These are phyloP conservation scores for Fulvia fulva DNA, from an alignment of 2,329 filamentous ascomycete genomes.

Conservation along the genomic window DNA sequence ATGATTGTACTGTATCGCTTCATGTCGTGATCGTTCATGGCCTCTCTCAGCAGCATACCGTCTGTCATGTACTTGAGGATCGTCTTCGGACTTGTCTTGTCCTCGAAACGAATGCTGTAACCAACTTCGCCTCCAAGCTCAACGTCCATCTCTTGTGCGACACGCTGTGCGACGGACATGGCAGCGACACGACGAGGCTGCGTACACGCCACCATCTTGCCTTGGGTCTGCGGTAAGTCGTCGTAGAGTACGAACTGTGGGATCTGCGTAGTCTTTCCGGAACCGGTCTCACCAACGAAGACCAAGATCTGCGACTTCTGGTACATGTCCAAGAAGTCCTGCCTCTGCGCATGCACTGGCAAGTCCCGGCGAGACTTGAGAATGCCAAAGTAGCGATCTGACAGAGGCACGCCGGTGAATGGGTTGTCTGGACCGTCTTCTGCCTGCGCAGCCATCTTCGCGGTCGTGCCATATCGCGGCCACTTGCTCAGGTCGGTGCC, in stretches of 20 bases:
- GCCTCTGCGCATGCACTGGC: conserved; percentile 88
- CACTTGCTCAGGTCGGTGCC: conserved; percentile 55
- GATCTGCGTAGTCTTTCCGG: conserved; percentile 98
- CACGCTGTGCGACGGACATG: conserved; percentile 98
- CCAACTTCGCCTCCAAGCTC: conserved; percentile 89
- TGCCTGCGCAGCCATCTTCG: conserved; percentile 64
- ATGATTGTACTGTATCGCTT: conserved; percentile 95
- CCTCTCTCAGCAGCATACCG: conserved; percentile 94
- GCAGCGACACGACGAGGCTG: conserved; percentile 96
- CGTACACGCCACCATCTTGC: conserved; percentile 93
- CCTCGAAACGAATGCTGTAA: conserved; percentile 98
- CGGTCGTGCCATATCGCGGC: conserved; percentile 75
- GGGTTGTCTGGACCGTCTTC: conserved; percentile 82
- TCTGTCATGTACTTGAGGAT: conserved; percentile 99
- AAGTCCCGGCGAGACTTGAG: conserved; percentile 77
- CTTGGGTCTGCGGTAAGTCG: conserved; percentile 79
- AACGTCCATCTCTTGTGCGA: conserved; percentile 94
- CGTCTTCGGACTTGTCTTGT: conserved; percentile 82
- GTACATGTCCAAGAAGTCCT: conserved; percentile 87
- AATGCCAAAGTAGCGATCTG: conserved; percentile 84
- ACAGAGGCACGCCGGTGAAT: conserved; percentile 75
- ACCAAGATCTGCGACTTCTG: conserved; percentile 94
- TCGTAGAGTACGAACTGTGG: conserved; percentile 98
- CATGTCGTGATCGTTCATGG: conserved; percentile 92
- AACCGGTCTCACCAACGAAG: conserved; percentile 98